Percentiles rank a stretch among this genome's conserved stretches.
These are phyloP conservation scores for Aschersonia sp. DNA, from an alignment of 2,329 filamentous ascomycete species.

Conservation along the genomic window DNA sequence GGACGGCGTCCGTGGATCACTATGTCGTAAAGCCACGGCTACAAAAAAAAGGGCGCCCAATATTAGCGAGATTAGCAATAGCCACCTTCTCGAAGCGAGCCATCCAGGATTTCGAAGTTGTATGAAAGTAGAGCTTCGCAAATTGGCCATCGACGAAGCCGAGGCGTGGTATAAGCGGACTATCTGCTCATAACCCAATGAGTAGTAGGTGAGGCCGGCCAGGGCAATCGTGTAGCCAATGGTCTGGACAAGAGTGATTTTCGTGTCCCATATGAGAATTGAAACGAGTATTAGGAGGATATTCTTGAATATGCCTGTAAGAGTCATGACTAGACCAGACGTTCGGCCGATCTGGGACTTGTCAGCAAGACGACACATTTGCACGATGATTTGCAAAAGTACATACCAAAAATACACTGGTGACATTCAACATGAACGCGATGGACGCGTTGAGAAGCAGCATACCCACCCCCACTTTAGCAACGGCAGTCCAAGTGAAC, in stretches of 20 bases:
- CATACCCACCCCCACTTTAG: constrained; percentile 47
- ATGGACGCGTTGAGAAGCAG: constrained; percentile 62
- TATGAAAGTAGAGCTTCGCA: constrained; percentile 9
- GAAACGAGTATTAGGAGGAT: constrained; percentile 68
- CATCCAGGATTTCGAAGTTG: constrained; percentile 3
- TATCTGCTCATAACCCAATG: constrained; percentile 22
- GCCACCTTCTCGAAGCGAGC: constrained; percentile 4
- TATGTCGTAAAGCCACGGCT: constrained; percentile 5
- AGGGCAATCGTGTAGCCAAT: constrained; percentile 65
- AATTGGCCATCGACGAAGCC: constrained; percentile 10
- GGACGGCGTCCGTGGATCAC: constrained; percentile 1
- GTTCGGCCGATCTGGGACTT: constrained; percentile 64
- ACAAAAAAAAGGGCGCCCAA: constrained; percentile 7
- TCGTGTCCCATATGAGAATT: constrained; percentile 65
- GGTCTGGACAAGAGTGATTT: constrained; percentile 55
- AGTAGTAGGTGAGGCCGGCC: constrained; percentile 34
- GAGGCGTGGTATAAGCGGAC: constrained; percentile 9
- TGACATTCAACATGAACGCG: constrained; percentile 69
- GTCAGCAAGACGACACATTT: no score
- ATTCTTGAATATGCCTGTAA: constrained; percentile 78
- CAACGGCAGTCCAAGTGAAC: constrained; percentile 52
- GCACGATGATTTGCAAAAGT: not conserved
- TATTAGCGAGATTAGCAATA: constrained; percentile 5
- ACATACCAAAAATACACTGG: constrained; percentile 73
- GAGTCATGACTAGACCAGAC: constrained; percentile 71